Evolutionary conservation across 768 basidiomycete genomes (phyloP).

Genomic region (Hebeloma cylindrosporum): DNA sequence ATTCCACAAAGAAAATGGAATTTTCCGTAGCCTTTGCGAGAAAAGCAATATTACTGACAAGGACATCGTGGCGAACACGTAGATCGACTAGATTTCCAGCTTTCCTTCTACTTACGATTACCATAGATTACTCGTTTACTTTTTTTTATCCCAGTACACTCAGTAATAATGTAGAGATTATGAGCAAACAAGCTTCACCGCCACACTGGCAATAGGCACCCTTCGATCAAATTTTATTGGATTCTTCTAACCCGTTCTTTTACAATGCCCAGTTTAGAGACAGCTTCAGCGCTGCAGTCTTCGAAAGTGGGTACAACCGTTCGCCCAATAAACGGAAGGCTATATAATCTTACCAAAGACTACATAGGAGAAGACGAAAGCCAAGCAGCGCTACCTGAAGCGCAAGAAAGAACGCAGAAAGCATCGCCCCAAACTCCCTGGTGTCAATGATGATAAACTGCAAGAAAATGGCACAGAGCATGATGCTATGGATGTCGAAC

Average conservation of each 20-base stretch:
- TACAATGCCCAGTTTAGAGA: no score
- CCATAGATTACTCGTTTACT: no score
- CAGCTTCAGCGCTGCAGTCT: neutral
- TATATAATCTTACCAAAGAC: conserved; percentile 17
- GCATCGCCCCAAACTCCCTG: conserved; percentile 15
- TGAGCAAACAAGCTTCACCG: no score
- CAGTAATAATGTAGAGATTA: no score
- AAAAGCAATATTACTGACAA: conserved; percentile 26
- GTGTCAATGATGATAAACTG: conserved; percentile 3
- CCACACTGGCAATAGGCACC: no score
- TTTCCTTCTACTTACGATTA: neutral
- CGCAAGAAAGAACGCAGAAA: conserved; percentile 33
- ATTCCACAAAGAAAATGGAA: conserved; percentile 44
- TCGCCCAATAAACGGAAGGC: neutral
- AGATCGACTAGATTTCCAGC: neutral
- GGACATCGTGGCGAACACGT: conserved; percentile 10
- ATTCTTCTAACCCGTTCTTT: no score
- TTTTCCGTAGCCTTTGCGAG: conserved; percentile 62
- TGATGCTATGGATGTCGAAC: conserved; percentile 7
- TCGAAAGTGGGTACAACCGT: conserved; percentile 12
- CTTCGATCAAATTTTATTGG: no score
- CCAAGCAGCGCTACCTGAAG: conserved; percentile 31
- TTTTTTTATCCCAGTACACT: no score
- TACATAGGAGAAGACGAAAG: conserved; percentile 30
- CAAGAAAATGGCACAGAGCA: conserved; percentile 5